Evolutionary conservation across 1,284 basidiomycete genomes (phyloP), one percentile per base, ranked within the genome.

Genomic region (Amylostereum areolatum): DNA sequence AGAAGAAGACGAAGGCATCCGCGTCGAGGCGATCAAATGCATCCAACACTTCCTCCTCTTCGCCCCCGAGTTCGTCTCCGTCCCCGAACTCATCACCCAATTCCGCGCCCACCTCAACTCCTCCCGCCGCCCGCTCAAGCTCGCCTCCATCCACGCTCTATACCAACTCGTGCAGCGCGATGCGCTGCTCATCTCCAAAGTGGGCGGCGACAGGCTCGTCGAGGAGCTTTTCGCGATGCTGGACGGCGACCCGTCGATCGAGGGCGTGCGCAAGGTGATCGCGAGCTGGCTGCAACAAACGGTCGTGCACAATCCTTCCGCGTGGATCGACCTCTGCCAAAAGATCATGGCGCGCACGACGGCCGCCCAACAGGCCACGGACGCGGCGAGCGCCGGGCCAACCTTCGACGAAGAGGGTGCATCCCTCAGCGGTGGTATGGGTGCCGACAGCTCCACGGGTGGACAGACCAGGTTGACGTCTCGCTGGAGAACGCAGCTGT

Each of bases 81-180:
- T 92, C 5, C 85, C 90, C 0, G 80, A 81, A 45, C 75, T 95
- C 3, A 85, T 97, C 25, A 70, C 75, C 33, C 82, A 77, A 34
- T 90, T 97, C 67, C 75, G 89, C 43, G 68, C 73, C 0, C 81
- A 95, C 64, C 77, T 97, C 24, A 78, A 82, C 1, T 93, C 91
- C 2, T 77, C 85, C 8, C 78, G 89, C 11, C 73, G 91, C 27
- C 87, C 92, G 4, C 78, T 97, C 52, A 97, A 96, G 69, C 79
- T 95, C 4, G 93, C 94, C 1, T 92, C 95, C 0, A 96, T 97
- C 63, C 93, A 96, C 58, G 93, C 92, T 0, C 73, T 99, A 18
- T 98, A 99, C 63, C 96, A 98, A 63, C 88, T 99, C 24, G 94
- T 98, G 0, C 97, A 99, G 69, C 87, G 92, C 53, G 93, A 99